These are phyloP conservation scores for Mollisia scopiformis DNA, from an alignment of 2,329 filamentous ascomycete genomes.

Conservation along the genomic window DNA sequence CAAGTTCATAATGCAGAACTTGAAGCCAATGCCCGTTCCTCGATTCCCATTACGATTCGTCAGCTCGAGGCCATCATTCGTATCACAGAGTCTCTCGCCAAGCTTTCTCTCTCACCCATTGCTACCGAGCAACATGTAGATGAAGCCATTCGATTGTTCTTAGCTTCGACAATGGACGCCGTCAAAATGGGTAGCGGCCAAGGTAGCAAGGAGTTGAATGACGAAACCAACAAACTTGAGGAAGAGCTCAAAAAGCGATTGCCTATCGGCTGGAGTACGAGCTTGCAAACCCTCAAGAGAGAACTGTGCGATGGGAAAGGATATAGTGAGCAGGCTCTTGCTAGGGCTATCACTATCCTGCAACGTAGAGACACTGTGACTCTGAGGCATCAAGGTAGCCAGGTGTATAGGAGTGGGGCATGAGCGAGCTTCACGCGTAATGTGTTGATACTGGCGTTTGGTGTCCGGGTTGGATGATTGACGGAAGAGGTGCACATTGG, in stretches of 20 bases:
- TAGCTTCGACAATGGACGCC: conserved; percentile 97
- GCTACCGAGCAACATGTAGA: conserved; percentile 93
- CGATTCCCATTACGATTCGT: conserved; percentile 95
- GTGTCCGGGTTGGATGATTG: background rate
- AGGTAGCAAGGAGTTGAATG: conserved; percentile 85
- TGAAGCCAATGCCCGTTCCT: conserved; percentile 86
- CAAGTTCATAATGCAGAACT: conserved; percentile 92
- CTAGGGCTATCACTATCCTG: conserved; percentile 82
- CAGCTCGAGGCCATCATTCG: conserved; percentile 97
- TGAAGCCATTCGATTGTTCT: conserved; percentile 94
- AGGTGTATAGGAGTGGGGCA: conserved; percentile 75
- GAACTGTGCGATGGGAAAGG: conserved; percentile 94
- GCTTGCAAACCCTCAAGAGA: conserved; percentile 78
- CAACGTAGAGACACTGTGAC: conserved; percentile 86
- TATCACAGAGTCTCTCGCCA: conserved; percentile 94
- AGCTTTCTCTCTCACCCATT: conserved; percentile 82
- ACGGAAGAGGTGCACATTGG: background rate
- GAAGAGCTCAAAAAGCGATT: conserved; percentile 84
- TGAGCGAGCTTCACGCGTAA: conserved; percentile 37
- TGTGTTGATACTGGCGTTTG: background rate
- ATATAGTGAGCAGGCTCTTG: conserved; percentile 85
- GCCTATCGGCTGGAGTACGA: conserved; percentile 95
- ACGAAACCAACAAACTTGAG: conserved; percentile 86
- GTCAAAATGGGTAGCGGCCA: conserved; percentile 86
- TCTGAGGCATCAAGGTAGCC: conserved; percentile 74